Percentiles rank a stretch among this genome's conserved stretches.
Evolutionary conservation across 2,329 filamentous ascomycete genomes (phyloP).

Genomic region (Trichoderma sp.): DNA sequence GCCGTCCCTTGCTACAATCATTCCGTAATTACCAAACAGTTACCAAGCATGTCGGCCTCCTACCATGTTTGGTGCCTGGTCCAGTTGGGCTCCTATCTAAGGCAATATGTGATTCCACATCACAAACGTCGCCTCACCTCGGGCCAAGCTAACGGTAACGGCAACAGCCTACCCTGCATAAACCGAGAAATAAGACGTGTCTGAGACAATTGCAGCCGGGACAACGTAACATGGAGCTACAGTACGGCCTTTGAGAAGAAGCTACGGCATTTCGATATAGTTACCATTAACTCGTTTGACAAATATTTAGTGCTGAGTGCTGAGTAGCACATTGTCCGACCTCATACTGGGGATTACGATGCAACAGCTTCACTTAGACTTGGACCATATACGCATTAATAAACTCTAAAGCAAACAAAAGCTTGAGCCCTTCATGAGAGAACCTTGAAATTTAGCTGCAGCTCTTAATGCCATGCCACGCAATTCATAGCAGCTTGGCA

Average conservation of each 20-base stretch:
- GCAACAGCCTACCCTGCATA: not conserved
- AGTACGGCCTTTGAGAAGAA: not conserved
- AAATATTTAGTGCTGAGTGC: not conserved
- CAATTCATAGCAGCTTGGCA: not conserved
- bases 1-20: not conserved
- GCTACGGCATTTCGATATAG: not conserved
- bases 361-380: not conserved
- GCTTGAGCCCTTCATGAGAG: not conserved
- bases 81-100: not conserved
- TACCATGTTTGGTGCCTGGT: not conserved
- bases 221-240: not conserved
- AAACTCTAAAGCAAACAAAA: not conserved
- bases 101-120: conserved; percentile 2
- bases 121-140: not conserved
- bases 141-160: not conserved
- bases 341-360: not conserved
- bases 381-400: not conserved
- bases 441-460: not conserved
- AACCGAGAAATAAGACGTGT: not conserved
- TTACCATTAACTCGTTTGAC: not conserved
- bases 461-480: not conserved
- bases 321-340: conserved; percentile 1
- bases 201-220: not conserved
- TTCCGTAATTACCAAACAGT: not conserved
- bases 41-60: not conserved